Percentiles rank a stretch among this genome's conserved stretches.
Evolutionary conservation across 2,329 filamentous ascomycete species (phyloP).

Genomic region (Venturia oleaginea): DNA sequence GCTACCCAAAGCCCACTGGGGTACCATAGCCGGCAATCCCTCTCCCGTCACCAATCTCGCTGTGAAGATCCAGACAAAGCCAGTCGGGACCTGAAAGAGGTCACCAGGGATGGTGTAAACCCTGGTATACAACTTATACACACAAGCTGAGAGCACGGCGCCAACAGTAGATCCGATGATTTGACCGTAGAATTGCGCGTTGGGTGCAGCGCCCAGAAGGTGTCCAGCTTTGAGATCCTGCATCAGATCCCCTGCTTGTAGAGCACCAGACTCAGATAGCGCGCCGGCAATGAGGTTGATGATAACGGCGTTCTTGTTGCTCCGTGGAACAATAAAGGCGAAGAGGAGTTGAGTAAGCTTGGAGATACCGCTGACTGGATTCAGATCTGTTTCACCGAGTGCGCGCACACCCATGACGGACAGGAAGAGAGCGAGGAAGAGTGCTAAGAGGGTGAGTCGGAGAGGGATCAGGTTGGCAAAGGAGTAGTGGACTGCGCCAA

Average conservation of each 20-base stretch:
- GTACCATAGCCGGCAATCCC: slow-evolving; percentile 75
- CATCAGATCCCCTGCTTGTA: slow-evolving; percentile 93
- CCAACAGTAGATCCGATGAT: slow-evolving; percentile 82
- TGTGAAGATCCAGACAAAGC: slow-evolving; percentile 96
- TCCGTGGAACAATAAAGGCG: slow-evolving; percentile 69
- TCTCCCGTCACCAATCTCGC: slow-evolving; percentile 85
- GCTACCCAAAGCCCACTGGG: slow-evolving; percentile 68
- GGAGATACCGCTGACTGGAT: slow-evolving; percentile 91
- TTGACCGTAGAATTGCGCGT: slow-evolving; percentile 94
- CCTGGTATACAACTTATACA: slow-evolving; percentile 83
- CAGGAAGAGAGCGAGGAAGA: slow-evolving; percentile 63
- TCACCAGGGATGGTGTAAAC: slow-evolving; percentile 85
- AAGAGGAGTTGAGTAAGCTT: slow-evolving; percentile 96
- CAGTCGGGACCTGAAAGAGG: slow-evolving; percentile 88
- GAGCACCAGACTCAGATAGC: slow-evolving; percentile 71
- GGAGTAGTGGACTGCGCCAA: slow-evolving; percentile 69
- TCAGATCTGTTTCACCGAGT: slow-evolving; percentile 77
- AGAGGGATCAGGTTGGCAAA: slow-evolving; percentile 79
- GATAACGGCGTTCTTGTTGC: slow-evolving; percentile 75
- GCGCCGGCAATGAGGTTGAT: slow-evolving; percentile 94
- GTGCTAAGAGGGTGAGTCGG: slow-evolving; percentile 73
- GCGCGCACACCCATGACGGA: slow-evolving; percentile 57
- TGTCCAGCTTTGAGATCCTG: slow-evolving; percentile 97
- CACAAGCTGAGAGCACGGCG: slow-evolving; percentile 72
- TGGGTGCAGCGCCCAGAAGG: slow-evolving; percentile 80